Evolutionary conservation across 257 asterid genomes (phyloP).

Genomic region (Plantago ovata): DNA sequence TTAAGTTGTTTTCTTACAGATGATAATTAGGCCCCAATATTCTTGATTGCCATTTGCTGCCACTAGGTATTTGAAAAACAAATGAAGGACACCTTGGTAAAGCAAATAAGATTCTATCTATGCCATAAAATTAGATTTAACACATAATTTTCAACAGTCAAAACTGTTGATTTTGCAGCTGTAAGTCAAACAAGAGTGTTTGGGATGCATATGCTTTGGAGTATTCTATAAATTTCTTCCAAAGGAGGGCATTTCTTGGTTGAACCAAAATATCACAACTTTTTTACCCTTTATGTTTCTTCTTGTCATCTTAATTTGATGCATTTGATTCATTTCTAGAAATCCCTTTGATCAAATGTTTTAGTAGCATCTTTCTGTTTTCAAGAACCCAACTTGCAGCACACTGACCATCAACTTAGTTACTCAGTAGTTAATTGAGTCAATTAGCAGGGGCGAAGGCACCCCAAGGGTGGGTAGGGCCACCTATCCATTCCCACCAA

Average conservation of each 20-base stretch:
- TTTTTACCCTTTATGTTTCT: background rate
- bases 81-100: background rate
- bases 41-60: no score
- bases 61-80: background rate
- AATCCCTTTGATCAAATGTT: background rate
- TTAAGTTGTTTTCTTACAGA: no score
- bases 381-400: background rate
- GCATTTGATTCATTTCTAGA: background rate
- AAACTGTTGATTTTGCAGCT: conserved; percentile 13
- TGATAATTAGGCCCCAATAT: no score
- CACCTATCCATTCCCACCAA: no score
- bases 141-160: conserved; percentile 13
- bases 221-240: conserved; percentile 3
- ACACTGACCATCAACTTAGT: background rate
- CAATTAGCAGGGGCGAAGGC: no score
- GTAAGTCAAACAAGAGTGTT: conserved; percentile 13
- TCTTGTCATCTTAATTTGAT: background rate
- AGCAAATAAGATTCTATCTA: conserved; percentile 2
- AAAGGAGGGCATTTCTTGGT: conserved; percentile 10
- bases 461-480: no score
- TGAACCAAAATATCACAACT: conserved; percentile 6
- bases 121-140: background rate
- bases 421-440: background rate
- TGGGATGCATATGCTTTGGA: conserved; percentile 14
- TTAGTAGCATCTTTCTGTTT: background rate